Base-by-base conservation (phyloP, 1,284 basidiomycete species). In the Sanghuangporus baumii region DNA sequence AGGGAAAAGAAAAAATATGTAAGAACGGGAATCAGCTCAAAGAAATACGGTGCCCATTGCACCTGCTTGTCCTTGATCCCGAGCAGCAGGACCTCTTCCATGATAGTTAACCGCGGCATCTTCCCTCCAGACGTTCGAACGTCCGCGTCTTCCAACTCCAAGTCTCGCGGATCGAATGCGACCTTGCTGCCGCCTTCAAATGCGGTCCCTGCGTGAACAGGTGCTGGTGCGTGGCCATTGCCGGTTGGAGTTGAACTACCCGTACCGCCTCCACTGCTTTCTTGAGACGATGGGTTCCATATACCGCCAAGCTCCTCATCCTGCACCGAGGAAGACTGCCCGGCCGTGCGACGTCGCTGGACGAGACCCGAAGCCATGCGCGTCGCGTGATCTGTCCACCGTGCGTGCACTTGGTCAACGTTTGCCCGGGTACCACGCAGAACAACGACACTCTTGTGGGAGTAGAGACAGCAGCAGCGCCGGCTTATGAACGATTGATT, bases 31-130 rank as follows among this genome's bases (percentile, higher is more conserved):
- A 55, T 41, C 46, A 60, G 12, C 36, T 16, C 12, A 43, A 3
- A 52, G 23, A 56, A 48, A 36, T 12, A 47, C 6, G 37, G 14
- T 12, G 6, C 37, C 12, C 43, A 3, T 76, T 85, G 60, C 67
- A 91, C 89, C 79, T 93, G 91, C 71, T 91, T 91, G 76, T 95
- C 94, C 73, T 95, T 95, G 58, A 94, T 78, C 1, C 97, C 96
- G 14, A 99, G 79, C 60, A 99, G 76, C 60, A 99, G 77, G 16
- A 99, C 88, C 77, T 99, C 97, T 77, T 99, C 96, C 92, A 99
- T 94, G 62, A 99, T 84, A 8, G 96, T 99, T 68, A 99, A 78
- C 65, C 83, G 82, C 0, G 96, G 97, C 74, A 91, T 84, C 72
- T 86, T 86, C 18, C 88, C 88, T 7, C 88, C 87, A 61, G 81